Evolutionary conservation across 1,139 yeast species (phyloP).

Genomic region (Candida sanyaensis): DNA sequence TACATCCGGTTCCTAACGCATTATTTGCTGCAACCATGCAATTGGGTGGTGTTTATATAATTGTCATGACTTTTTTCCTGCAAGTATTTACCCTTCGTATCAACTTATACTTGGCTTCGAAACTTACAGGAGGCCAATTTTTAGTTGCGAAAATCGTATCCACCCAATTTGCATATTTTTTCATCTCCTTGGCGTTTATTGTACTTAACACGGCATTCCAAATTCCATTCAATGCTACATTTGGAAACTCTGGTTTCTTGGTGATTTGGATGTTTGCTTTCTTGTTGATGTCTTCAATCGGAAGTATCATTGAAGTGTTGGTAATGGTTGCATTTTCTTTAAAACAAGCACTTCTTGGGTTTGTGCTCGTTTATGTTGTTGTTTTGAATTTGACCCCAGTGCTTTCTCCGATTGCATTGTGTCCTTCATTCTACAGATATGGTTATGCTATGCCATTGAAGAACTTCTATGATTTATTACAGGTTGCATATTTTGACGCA

Average conservation of each 20-base stretch:
- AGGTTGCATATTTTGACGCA: slow-evolving; percentile 45
- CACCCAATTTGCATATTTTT: slow-evolving; percentile 44
- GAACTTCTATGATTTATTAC: slow-evolving; percentile 47
- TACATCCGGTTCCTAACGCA: slow-evolving; percentile 24
- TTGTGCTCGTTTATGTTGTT: slow-evolving; percentile 47
- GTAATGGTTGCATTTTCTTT: slow-evolving; percentile 38
- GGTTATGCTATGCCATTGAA: slow-evolving; percentile 57
- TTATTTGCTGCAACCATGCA: slow-evolving; percentile 34
- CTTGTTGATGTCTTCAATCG: slow-evolving; percentile 51
- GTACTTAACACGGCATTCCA: slow-evolving; percentile 48
- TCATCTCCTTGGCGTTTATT: slow-evolving; percentile 44
- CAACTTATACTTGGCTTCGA: slow-evolving; percentile 29
- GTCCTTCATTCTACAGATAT: slow-evolving; percentile 47
- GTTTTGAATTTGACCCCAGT: slow-evolving; percentile 50
- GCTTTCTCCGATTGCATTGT: slow-evolving; percentile 46
- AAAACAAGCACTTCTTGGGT: slow-evolving; percentile 48
- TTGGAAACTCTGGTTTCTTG: slow-evolving; percentile 59
- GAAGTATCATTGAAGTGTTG: slow-evolving; percentile 50
- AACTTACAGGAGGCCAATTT: slow-evolving; percentile 38
- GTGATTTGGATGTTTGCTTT: slow-evolving; percentile 60
- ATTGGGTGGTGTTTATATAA: slow-evolving; percentile 33
- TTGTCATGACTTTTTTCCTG: slow-evolving; percentile 28
- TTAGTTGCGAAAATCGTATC: slow-evolving; percentile 39
- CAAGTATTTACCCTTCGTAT: slow-evolving; percentile 28
- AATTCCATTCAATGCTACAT: slow-evolving; percentile 27